Conservation (phyloP, 176 grass and related monocot species). For the Puccinellia tenuiflora region DNA sequence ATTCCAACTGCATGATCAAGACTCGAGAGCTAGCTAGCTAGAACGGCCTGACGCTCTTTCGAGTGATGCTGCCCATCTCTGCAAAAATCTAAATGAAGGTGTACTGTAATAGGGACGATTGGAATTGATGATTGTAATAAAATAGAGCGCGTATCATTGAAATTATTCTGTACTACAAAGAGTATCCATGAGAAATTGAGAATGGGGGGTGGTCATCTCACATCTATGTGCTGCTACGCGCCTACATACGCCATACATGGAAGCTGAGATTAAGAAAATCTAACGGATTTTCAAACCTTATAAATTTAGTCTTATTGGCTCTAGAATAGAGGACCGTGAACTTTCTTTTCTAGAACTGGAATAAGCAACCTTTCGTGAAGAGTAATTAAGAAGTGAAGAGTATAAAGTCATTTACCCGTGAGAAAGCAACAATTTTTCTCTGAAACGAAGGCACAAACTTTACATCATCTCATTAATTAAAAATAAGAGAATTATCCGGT, state of each 20-base stretch:
- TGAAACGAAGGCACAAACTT: no score
- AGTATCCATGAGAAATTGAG: neutral
- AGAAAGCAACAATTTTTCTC: no score
- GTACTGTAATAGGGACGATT: neutral
- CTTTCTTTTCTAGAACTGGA: neutral
- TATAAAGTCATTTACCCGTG: no score
- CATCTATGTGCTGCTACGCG: neutral
- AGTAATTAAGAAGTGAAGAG: no score
- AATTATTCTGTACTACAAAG: neutral
- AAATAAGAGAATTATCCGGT: no score
- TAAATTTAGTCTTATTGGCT: neutral
- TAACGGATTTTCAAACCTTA: neutral
- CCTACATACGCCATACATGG: neutral
- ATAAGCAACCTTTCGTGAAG: no score
- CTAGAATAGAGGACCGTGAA: neutral
- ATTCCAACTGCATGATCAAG: no score
- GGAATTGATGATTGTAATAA: conserved; percentile 4
- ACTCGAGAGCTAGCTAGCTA: neutral
- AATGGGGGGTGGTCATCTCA: neutral
- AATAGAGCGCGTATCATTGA: neutral
- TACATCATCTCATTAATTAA: no score
- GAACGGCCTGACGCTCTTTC: neutral
- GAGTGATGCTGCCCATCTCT: neutral
- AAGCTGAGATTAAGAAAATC: neutral
- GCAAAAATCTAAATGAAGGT: neutral